Evolutionary conservation across 129 eudicot species (phyloP).

Genomic region (Flaveria trinervia): DNA sequence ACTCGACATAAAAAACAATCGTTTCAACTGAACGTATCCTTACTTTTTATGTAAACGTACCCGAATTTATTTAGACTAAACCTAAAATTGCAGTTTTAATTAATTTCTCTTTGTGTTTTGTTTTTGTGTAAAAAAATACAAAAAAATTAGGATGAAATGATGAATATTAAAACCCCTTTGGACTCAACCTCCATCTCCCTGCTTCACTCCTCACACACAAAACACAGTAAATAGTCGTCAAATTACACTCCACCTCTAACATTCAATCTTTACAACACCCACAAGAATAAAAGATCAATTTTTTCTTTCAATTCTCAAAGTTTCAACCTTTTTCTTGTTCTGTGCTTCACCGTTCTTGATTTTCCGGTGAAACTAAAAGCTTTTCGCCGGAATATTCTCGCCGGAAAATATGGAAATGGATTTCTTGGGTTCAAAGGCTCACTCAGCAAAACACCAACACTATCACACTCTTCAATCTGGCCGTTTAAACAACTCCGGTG

Average conservation of each 20-base stretch:
- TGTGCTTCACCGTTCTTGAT: conserved; percentile 23
- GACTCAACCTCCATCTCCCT: conserved; percentile 31
- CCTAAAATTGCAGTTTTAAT: too few relatives aligned
- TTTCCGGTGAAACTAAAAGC: neutral
- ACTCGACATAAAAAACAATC: too few relatives aligned
- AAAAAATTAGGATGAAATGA: neutral
- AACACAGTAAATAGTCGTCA: conserved; percentile 27
- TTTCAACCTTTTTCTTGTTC: conserved; percentile 12
- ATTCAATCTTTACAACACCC: conserved; percentile 31
- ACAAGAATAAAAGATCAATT: conserved; percentile 15
- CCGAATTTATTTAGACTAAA: too few relatives aligned
- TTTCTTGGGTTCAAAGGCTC: conserved; percentile 65
- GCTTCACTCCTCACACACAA: conserved; percentile 36
- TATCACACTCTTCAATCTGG: conserved; percentile 42
- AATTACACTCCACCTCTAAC: conserved; percentile 32
- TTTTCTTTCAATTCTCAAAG: conserved; percentile 5
- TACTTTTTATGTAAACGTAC: too few relatives aligned
- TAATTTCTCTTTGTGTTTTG: neutral
- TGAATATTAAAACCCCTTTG: conserved; percentile 31
- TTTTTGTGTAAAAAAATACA: too few relatives aligned
- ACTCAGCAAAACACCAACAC: conserved; percentile 48
- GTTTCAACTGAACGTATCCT: too few relatives aligned
- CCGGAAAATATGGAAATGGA: conserved; percentile 61
- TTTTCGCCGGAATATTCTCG: conserved; percentile 23
- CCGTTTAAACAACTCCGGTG: conserved; percentile 46